These are phyloP conservation scores for Plantago ovata DNA, from an alignment of 257 asterid genomes.

Conservation along the genomic window DNA sequence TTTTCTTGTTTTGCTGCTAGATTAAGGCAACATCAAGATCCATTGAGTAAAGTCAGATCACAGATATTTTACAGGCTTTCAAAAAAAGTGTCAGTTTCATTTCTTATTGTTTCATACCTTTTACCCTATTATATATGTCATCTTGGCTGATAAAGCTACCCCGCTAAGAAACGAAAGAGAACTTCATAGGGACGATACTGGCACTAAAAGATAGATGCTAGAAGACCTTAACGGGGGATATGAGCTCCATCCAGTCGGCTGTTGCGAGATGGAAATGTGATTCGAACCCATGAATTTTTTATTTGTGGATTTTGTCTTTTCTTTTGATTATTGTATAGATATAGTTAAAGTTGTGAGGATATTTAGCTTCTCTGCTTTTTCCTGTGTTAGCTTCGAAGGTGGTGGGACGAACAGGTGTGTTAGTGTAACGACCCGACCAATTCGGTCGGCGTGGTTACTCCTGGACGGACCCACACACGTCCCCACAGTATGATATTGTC, in stretches of 20 bases:
- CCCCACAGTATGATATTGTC: no score
- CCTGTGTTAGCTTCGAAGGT: neutral
- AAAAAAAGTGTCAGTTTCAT: slow-evolving; percentile 26
- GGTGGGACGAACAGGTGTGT: no score
- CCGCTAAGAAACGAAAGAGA: no score
- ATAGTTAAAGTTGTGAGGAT: slow-evolving; percentile 10
- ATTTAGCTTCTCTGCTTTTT: neutral
- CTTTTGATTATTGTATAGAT: neutral
- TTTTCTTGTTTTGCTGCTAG: slow-evolving; percentile 4
- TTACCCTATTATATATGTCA: neutral
- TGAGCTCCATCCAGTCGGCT: no score
- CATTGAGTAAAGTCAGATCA: slow-evolving; percentile 12
- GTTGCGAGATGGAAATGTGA: no score
- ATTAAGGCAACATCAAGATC: slow-evolving; percentile 22
- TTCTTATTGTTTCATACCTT: slow-evolving; percentile 8
- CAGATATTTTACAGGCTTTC: slow-evolving; percentile 26
- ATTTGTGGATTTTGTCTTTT: neutral
- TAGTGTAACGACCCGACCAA: no score
- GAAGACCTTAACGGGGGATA: no score
- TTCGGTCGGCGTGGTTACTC: no score
- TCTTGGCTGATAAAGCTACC: slow-evolving; percentile 10
- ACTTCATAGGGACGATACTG: no score
- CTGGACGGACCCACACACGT: no score
- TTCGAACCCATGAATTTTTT: no score
- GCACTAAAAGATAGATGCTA: no score